phyloP scores from a whole-genome alignment of 2,329 filamentous ascomycete genomes.

The Trichophyton verrucosum region DNA sequence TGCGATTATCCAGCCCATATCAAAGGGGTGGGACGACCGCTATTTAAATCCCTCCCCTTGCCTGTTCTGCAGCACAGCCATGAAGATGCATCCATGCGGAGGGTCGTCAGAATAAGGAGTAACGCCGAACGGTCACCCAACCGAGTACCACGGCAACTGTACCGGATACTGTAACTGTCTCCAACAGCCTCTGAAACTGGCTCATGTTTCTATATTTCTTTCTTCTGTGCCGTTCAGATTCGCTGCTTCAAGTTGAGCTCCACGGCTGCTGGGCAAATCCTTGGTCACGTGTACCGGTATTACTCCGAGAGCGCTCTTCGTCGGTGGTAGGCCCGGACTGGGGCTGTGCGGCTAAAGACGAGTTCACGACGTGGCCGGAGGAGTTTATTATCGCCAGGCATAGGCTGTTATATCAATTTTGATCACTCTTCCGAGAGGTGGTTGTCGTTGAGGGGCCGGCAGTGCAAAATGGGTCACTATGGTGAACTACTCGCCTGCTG shows the following conservation, averaged over 20 bases:
- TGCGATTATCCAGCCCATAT: background rate
- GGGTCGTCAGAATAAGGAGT: slow-evolving; percentile 5
- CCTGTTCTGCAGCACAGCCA: background rate
- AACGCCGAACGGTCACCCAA: background rate
- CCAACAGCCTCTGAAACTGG: background rate
- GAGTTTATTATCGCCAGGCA: too few relatives aligned
- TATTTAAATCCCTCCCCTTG: background rate
- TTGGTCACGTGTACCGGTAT: background rate
- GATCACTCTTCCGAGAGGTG: too few relatives aligned
- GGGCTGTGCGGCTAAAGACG: background rate
- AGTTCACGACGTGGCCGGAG: too few relatives aligned
- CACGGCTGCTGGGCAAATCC: background rate
- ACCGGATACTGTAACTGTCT: background rate
- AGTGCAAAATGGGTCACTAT: too few relatives aligned
- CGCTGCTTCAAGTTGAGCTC: background rate
- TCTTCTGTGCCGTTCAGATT: background rate
- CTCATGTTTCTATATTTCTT: background rate
- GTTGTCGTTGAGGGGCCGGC: too few relatives aligned
- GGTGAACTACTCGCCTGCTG: too few relatives aligned
- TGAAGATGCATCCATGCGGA: background rate
- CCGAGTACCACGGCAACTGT: background rate
- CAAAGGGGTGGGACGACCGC: background rate
- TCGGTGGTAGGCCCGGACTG: background rate
- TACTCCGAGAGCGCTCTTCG: background rate
- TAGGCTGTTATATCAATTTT: too few relatives aligned